phyloP scores from a whole-genome alignment of 495 filamentous ascomycete genomes.

The Neurospora sublineolata region DNA sequence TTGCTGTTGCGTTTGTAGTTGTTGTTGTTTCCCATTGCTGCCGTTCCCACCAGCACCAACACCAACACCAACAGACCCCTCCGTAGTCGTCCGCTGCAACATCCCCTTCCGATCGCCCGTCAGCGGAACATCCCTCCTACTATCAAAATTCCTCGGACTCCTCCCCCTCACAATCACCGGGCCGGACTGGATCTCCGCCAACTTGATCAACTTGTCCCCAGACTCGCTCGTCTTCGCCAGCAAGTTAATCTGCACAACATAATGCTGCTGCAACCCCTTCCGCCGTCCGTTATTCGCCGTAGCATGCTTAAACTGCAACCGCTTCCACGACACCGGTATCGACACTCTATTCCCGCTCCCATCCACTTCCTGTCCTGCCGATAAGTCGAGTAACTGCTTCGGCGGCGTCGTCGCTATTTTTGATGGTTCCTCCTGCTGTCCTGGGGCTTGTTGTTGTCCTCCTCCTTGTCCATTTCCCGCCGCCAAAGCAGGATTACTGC shows the following conservation, averaged over 20 bases:
- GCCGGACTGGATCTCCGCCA: slow-evolving; percentile 51
- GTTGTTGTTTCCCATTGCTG: neutral
- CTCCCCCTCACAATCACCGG: slow-evolving; percentile 59
- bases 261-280: slow-evolving; percentile 61
- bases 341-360: slow-evolving; percentile 52
- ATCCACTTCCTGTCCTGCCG: slow-evolving; percentile 55
- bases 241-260: slow-evolving; percentile 53
- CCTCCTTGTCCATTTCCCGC: neutral
- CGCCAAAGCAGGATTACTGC: slow-evolving; percentile 43
- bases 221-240: slow-evolving; percentile 40
- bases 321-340: slow-evolving; percentile 78
- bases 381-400: slow-evolving; percentile 59
- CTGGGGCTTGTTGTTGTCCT: neutral
- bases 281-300: slow-evolving; percentile 74
- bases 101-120: slow-evolving; percentile 34
- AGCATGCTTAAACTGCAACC: slow-evolving; percentile 83
- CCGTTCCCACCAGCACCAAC: neutral
- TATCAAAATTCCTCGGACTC: slow-evolving; percentile 59
- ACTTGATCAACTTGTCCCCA: slow-evolving; percentile 44
- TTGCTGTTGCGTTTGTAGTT: neutral
- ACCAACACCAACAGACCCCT: neutral
- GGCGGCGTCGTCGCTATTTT: slow-evolving; percentile 40
- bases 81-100: slow-evolving; percentile 14
- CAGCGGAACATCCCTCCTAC: slow-evolving; percentile 53
- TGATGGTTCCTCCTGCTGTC: slow-evolving; percentile 23